Base-by-base conservation (phyloP, 2,329 filamentous ascomycete genomes). In the Colletotrichum abscissum region DNA sequence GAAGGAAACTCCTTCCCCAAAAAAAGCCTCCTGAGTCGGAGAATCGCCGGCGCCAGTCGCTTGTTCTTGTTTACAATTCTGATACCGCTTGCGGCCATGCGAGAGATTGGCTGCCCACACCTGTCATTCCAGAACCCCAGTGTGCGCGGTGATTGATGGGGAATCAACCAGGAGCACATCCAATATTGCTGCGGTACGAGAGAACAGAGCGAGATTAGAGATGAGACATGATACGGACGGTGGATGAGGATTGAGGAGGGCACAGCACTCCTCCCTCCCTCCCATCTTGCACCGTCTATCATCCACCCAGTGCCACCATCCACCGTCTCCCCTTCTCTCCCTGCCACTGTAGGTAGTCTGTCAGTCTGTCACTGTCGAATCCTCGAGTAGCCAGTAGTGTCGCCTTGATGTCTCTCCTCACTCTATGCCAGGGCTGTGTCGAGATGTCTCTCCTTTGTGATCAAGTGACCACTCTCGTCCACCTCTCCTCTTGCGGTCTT, bases 61-160 rank as follows among this genome's bases (percentile, higher is more conserved):
- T 22, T 14, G 49, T 64, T 33, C 49, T 65, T 65, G 52, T 65
- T 57, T 42, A 65, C 63, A 22, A 30, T 46, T 42, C 11, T 56
- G 52, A 49, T 52, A 69, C 65, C 60, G 70, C 59, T 73, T 73
- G 60, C 70, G 70, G 70, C 55, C 59, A 46, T n/a, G 24, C 12
- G 38, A 70, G 70, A 73, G 14, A 73, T 73, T 73, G 60, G 70
- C 70, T 52, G 70, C 67, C 67, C 70, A 73, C 70, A 70, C 24
- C 67, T 35, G 46, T 70, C 70, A 73, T 73, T 73, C 70, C 70
- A 73, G 70, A 73, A 58, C 70, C 67, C 65, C 60, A 56, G 56
- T 73, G 70, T 54, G 59, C 56, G 66, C 42, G 33, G 60, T n/a
- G 35, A 19, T 16, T 14, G 67, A 73, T 57, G 67, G 60, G n/a